phyloP scores from a whole-genome alignment of 2,329 filamentous ascomycete genomes.

The Sporothrix mexicana region DNA sequence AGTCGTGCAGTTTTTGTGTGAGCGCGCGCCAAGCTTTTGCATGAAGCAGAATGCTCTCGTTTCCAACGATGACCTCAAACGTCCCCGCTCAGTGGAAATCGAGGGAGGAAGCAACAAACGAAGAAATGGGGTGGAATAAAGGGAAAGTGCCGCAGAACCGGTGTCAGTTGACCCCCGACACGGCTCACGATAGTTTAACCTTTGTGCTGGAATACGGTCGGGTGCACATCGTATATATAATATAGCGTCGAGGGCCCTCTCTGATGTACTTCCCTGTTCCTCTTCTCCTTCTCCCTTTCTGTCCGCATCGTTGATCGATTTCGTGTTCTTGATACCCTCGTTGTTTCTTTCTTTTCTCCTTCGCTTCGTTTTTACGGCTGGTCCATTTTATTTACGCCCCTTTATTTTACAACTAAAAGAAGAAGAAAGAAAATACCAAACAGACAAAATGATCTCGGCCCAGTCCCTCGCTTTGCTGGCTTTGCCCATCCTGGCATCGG shows the following conservation, averaged over 20 bases:
- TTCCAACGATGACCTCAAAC: slow-evolving; percentile 34
- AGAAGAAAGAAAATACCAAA: background rate
- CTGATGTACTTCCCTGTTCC: too few relatives aligned
- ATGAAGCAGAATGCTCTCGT: slow-evolving; percentile 30
- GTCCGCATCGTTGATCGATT: slow-evolving; percentile 29
- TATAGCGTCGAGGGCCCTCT: slow-evolving; percentile 1
- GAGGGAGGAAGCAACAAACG: background rate
- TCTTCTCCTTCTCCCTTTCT: background rate
- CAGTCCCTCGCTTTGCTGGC: slow-evolving; percentile 28
- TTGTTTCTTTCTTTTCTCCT: background rate
- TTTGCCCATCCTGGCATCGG: slow-evolving; percentile 35
- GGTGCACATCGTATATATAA: background rate
- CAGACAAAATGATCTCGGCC: slow-evolving; percentile 22
- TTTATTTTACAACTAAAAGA: background rate
- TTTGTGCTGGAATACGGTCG: background rate
- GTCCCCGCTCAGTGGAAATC: slow-evolving; percentile 2
- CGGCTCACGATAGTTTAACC: slow-evolving; percentile 17
- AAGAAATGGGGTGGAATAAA: background rate
- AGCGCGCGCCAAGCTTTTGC: slow-evolving; percentile 30
- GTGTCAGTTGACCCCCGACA: background rate
- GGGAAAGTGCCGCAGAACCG: background rate
- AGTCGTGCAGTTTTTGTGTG: slow-evolving; percentile 2
- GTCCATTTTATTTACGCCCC: slow-evolving; percentile 19
- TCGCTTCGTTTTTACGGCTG: slow-evolving; percentile 27
- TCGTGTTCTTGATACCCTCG: slow-evolving; percentile 3